Evolutionary conservation across 2,329 filamentous ascomycete species (phyloP).

Genomic region (Neonectria coccinea): DNA sequence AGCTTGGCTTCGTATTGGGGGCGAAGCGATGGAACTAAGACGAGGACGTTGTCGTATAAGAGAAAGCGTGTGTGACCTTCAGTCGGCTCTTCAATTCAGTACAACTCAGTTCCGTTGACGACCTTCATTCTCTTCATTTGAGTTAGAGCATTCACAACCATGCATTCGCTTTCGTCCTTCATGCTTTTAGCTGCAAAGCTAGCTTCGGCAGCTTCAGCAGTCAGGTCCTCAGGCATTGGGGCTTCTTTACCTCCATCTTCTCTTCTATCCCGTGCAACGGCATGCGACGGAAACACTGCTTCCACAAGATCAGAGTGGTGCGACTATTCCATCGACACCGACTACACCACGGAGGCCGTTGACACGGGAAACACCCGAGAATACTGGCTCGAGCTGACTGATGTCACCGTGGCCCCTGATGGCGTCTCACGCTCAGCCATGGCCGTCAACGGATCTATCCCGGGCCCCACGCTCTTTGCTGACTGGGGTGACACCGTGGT

Average conservation of each 20-base stretch:
- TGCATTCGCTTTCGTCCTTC: neutral
- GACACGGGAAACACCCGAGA: conserved; percentile 64
- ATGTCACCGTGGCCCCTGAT: conserved; percentile 58
- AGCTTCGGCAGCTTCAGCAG: neutral
- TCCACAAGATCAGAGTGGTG: conserved; percentile 57
- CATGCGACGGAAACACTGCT: conserved; percentile 43
- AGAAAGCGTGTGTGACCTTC: neutral
- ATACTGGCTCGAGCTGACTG: conserved; percentile 58
- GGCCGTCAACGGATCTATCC: conserved; percentile 68
- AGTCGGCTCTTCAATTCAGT: neutral
- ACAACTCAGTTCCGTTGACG: neutral
- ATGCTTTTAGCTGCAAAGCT: neutral
- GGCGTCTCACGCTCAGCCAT: conserved; percentile 55
- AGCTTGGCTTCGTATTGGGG: neutral
- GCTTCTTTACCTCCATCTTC: neutral
- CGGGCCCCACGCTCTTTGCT: conserved; percentile 68
- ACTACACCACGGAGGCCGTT: conserved; percentile 56
- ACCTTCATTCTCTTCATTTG: neutral
- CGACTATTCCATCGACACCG: conserved; percentile 60
- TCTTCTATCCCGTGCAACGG: neutral
- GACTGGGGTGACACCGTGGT: conserved; percentile 63
- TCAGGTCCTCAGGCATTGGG: neutral
- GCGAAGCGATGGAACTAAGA: neutral
- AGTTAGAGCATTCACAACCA: neutral
- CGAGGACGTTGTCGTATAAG: neutral